Evolutionary conservation across 768 basidiomycete genomes (phyloP), one percentile per base, ranked within the genome.

Genomic region (Naganishia onofrii): DNA sequence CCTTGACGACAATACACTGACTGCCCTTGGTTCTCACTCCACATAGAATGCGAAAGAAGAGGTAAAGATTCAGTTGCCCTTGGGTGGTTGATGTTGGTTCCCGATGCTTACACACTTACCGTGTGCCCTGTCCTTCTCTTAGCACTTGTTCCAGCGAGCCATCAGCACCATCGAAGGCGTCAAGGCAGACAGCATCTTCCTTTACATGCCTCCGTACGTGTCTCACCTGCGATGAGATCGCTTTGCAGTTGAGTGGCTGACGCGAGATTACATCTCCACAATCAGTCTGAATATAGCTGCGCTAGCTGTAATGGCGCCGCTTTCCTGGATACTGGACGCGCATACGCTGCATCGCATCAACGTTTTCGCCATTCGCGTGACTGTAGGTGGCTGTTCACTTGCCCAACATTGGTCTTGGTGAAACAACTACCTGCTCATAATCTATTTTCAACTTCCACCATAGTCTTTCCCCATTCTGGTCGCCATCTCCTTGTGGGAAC

Each of bases 131-230:
- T 57, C 53, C 17, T 51, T 28, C 58, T 31, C 31, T 3, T 75
- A 93, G 88, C 90, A 92, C 80, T 81, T 94, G 15, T 95, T 91
- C 82, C 93, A 95, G 80, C 88, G 87, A 74, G 86, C 91, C 8
- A 89, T 96, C 68, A 84, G 87, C 42, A 95, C 93, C 0, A 89
- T 95, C 60, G 90, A 94, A 85, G 91, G 92, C 28, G 90, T 93
- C 76, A 93, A 93, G 77, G 88, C 89, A 2, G 92, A 94, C 77
- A 90, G 90, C 0, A 83, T 96, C 21, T 92, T 94, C 82, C 92
- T 89, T 56, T 95, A 96, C 75, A 90, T 93, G 73, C 91, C 91
- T 1, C 93, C 93, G 68, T 72, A 69, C 32, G 71, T 68, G 9
- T 1, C 6, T 19, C 32, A 38, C n/a, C 48, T 51, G 0, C 12